phyloP scores from a whole-genome alignment of 176 grass and related monocot species.

The Melocanna baccifera region DNA sequence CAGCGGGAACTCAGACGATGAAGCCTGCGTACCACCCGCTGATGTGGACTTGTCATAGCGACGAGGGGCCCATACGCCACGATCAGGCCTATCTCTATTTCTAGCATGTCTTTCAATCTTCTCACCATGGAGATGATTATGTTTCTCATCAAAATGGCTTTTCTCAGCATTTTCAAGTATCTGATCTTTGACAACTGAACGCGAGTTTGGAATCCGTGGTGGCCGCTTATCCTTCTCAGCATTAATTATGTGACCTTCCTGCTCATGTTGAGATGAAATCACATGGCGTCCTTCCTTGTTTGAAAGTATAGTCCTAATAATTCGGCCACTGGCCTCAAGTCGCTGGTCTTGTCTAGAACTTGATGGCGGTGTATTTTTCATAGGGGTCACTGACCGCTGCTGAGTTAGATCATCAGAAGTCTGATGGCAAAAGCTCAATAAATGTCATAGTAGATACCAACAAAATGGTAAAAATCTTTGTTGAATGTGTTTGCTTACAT shows the following conservation, averaged over 20 bases:
- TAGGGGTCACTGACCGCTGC: slow-evolving; percentile 37
- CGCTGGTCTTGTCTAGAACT: slow-evolving; percentile 58
- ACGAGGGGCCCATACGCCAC: slow-evolving; percentile 83
- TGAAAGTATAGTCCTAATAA: slow-evolving; percentile 68
- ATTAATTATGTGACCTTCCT: slow-evolving; percentile 39
- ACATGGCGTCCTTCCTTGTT: slow-evolving; percentile 57
- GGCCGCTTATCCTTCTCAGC: slow-evolving; percentile 63
- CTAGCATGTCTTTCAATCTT: slow-evolving; percentile 71
- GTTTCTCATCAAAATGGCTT: slow-evolving; percentile 60
- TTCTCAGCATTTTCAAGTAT: slow-evolving; percentile 68
- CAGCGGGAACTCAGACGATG: slow-evolving; percentile 39
- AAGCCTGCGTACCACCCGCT: slow-evolving; percentile 32
- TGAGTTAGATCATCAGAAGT: slow-evolving; percentile 47
- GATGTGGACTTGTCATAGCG: slow-evolving; percentile 59
- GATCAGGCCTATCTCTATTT: slow-evolving; percentile 88
- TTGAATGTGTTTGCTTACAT: slow-evolving; percentile 45
- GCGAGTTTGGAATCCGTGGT: slow-evolving; percentile 48
- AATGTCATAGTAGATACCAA: slow-evolving; percentile 19
- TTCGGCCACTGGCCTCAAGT: slow-evolving; percentile 56
- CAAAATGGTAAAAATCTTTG: neutral
- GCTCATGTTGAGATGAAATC: slow-evolving; percentile 52
- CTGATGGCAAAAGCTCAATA: slow-evolving; percentile 30
- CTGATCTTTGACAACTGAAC: slow-evolving; percentile 47
- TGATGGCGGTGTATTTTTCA: slow-evolving; percentile 40
- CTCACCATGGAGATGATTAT: slow-evolving; percentile 48